A percentile compares a stretch with the other conserved stretches of the same genome.
Conservation (phyloP, 768 basidiomycete genomes). For the Tricholoma matsutake region DNA sequence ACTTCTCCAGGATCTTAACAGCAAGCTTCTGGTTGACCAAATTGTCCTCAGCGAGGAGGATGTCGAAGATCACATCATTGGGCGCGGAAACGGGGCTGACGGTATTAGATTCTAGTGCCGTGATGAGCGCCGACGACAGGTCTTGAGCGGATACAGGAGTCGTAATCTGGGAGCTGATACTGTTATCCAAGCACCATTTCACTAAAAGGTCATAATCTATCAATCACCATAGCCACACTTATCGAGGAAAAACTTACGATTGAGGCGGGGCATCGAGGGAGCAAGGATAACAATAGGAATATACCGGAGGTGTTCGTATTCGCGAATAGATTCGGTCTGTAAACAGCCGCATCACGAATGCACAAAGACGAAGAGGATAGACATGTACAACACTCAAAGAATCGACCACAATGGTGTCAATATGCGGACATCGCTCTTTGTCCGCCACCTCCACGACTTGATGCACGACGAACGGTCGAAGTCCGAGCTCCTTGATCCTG, state of each 20-base stretch:
- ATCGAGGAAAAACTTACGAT: conserved; percentile 49
- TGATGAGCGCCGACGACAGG: conserved; percentile 86
- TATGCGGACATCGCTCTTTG: conserved; percentile 79
- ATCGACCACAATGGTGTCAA: conserved; percentile 96
- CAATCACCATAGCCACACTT: neutral
- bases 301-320: conserved; percentile 91
- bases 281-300: conserved; percentile 93
- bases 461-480: conserved; percentile 74
- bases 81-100: conserved; percentile 84
- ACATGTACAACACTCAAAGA: conserved; percentile 31
- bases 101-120: conserved; percentile 93
- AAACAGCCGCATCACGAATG: conserved; percentile 1
- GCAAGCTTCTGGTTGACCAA: conserved; percentile 95
- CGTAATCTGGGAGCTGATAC: conserved; percentile 92
- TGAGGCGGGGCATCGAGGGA: conserved; percentile 71
- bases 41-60: conserved; percentile 96
- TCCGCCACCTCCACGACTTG: conserved; percentile 79
- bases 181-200: conserved; percentile 96
- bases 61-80: conserved; percentile 85
- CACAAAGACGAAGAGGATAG: neutral
- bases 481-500: conserved; percentile 73
- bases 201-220: conserved; percentile 40
- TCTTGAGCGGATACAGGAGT: conserved; percentile 88
- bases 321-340: conserved; percentile 86
- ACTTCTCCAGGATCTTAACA: conserved; percentile 94